phyloP scores from a whole-genome alignment of 257 asterid genomes.

The Capsicum baccatum region DNA sequence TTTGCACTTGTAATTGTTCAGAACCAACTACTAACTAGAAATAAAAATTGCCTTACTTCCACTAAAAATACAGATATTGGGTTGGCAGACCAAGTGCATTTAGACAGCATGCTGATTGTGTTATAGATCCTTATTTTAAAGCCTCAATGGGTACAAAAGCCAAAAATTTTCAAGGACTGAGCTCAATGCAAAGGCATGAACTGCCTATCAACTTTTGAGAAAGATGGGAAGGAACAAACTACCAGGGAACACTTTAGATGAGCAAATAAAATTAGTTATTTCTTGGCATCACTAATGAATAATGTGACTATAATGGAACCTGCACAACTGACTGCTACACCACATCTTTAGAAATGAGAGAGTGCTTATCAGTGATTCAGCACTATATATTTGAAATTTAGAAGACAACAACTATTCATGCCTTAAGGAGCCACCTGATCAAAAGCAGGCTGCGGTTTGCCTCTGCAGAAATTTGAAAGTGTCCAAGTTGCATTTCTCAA shows the following conservation, averaged over 20 bases:
- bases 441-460: constrained; percentile 87
- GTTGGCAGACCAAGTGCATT: constrained; percentile 16
- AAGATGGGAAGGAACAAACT: neutral
- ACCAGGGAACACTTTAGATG: neutral
- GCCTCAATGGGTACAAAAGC: neutral
- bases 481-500: constrained; percentile 57
- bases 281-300: neutral
- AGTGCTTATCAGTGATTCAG: neutral
- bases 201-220: constrained; percentile 11
- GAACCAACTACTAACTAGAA: neutral
- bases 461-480: constrained; percentile 29
- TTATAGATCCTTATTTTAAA: neutral
- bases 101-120: neutral
- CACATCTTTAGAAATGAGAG: neutral
- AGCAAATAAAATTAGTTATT: constrained; percentile 1
- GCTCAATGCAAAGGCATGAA: neutral
- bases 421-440: constrained; percentile 64
- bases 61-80: neutral
- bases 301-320: constrained; percentile 4
- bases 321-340: neutral
- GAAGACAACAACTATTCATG: constrained; percentile 14
- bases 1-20: neutral
- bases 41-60: constrained; percentile 3
- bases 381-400: neutral
- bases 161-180: neutral